Conservation (phyloP, 2,329 filamentous ascomycete genomes). For the Dryadomyces quercivorus region DNA sequence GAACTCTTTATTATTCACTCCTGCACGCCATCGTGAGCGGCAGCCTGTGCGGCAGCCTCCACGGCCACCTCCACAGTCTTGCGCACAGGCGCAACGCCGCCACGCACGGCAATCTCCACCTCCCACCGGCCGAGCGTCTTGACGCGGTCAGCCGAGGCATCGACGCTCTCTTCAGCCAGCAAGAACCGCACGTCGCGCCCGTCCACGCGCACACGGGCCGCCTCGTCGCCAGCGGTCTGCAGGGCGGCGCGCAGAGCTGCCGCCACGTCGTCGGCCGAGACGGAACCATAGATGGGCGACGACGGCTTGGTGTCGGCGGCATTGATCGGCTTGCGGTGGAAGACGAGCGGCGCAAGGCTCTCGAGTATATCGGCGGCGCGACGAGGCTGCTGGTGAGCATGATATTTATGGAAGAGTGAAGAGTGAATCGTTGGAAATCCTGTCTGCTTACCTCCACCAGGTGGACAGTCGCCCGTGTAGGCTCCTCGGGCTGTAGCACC, state of each 20-base stretch:
- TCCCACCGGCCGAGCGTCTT: conserved; percentile 28
- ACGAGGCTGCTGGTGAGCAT: conserved; percentile 13
- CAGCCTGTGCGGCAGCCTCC: neutral
- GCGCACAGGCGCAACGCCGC: conserved; percentile 16
- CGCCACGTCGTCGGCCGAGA: conserved; percentile 25
- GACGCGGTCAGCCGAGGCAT: conserved; percentile 23
- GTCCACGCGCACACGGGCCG: conserved; percentile 23
- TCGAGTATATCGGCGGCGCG: conserved; percentile 22
- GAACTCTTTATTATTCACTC: neutral
- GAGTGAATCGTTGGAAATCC: neutral
- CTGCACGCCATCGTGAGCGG: no score
- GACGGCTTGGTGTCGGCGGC: conserved; percentile 3
- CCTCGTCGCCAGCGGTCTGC: conserved; percentile 18
- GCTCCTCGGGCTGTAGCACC: neutral
- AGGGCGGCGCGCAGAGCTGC: conserved; percentile 22
- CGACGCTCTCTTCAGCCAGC: conserved; percentile 13
- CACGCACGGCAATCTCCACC: conserved; percentile 22
- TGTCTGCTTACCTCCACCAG: neutral
- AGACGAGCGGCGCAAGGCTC: conserved; percentile 24
- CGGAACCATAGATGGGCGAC: conserved; percentile 29
- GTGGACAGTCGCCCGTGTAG: neutral
- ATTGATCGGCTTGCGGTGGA: conserved; percentile 24
- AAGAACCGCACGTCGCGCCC: conserved; percentile 21
- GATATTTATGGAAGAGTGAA: no score
- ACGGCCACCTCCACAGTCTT: conserved; percentile 22